Evolutionary conservation across 2,329 filamentous ascomycete species (phyloP).

Genomic region (Emydomyces testavorans): DNA sequence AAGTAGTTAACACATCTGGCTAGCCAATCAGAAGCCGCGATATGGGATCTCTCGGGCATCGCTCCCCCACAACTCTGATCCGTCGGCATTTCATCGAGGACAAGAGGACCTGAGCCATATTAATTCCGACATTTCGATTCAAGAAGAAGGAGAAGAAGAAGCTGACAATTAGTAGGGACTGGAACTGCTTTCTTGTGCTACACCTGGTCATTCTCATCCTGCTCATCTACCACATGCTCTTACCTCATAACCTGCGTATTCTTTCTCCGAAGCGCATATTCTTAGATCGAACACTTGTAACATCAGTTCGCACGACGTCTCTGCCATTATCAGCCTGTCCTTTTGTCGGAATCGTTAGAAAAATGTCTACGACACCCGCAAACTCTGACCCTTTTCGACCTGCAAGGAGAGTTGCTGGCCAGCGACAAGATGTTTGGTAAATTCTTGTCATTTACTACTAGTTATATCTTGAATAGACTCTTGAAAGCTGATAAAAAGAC

Average conservation of each 20-base stretch:
- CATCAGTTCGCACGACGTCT: background rate
- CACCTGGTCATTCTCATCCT: background rate
- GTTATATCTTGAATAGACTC: background rate
- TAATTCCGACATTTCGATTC: too few species aligned
- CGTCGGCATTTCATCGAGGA: background rate
- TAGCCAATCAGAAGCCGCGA: background rate
- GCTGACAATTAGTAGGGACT: background rate
- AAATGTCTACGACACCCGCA: conserved; percentile 32
- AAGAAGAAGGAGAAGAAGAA: background rate
- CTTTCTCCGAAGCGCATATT: background rate
- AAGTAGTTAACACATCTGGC: too few species aligned
- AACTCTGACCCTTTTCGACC: conserved; percentile 36
- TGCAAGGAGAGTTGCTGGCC: conserved; percentile 39
- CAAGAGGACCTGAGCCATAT: too few species aligned
- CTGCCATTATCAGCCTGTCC: background rate
- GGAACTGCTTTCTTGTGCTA: too few species aligned
- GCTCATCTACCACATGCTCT: background rate
- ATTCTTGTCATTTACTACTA: conserved; percentile 3
- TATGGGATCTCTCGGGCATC: background rate
- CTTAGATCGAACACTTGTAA: background rate
- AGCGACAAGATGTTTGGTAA: conserved; percentile 43
- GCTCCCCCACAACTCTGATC: background rate
- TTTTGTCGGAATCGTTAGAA: conserved; percentile 18
- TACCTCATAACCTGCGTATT: too few species aligned
- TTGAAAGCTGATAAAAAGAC: background rate